Conservation (phyloP, 139 green algal species). For the Dunaliella primolecta region DNA sequence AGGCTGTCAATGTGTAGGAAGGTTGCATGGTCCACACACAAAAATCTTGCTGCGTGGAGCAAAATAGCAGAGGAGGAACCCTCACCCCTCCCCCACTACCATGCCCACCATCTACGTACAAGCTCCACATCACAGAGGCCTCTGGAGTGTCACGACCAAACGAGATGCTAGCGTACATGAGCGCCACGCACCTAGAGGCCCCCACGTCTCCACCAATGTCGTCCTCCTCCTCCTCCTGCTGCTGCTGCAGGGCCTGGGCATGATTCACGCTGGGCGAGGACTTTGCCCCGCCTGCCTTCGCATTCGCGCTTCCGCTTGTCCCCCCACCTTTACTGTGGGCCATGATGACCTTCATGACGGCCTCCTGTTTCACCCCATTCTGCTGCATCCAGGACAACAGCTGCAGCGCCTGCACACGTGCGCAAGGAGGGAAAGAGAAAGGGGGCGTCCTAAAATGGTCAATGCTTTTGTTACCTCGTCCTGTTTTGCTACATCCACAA, state of each 20-base stretch:
- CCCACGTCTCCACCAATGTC: conserved; percentile 1
- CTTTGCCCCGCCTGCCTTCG: neutral
- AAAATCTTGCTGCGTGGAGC: too few species aligned
- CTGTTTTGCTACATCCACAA: neutral
- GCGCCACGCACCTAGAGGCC: neutral
- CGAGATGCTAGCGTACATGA: too few species aligned
- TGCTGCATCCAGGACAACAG: neutral
- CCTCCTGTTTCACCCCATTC: neutral
- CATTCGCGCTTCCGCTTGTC: neutral
- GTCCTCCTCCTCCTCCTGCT: conserved; percentile 13
- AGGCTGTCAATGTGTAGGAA: too few species aligned
- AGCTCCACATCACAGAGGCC: too few species aligned
- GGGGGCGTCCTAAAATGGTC: too few species aligned
- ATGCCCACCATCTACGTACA: too few species aligned
- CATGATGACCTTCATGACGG: neutral
- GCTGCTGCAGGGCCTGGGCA: neutral
- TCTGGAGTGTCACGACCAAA: too few species aligned
- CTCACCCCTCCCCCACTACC: too few species aligned
- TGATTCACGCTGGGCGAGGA: neutral
- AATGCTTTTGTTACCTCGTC: too few species aligned
- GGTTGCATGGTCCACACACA: too few species aligned
- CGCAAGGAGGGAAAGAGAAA: too few species aligned
- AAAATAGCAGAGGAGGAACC: too few species aligned
- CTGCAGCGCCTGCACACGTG: neutral
- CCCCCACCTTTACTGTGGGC: neutral